Conservation (phyloP, 352 stramenopile species). For the Plasmopara muralis region DNA sequence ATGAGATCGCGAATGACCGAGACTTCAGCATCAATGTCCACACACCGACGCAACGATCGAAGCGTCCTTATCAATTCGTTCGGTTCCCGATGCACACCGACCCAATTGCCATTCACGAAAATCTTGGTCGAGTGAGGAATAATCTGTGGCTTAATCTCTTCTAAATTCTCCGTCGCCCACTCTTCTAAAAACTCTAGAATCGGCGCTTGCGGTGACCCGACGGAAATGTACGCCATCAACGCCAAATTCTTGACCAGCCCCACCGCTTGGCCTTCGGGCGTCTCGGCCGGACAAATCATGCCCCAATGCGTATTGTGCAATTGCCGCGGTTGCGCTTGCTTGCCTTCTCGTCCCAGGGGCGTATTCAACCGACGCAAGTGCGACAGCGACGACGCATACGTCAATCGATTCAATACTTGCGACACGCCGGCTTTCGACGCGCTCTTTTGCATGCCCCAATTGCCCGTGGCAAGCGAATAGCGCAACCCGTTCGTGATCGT, state of each 20-base stretch:
- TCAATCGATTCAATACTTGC: conserved; percentile 99
- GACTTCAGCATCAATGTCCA: conserved; percentile 98
- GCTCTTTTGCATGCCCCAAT: conserved; percentile 96
- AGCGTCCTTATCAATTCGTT: conserved; percentile 95
- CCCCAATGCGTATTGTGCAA: conserved; percentile 99
- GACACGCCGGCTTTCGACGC: conserved; percentile 97
- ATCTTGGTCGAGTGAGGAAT: conserved; percentile 99
- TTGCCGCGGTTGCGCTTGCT: conserved; percentile 98
- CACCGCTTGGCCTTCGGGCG: conserved; percentile 92
- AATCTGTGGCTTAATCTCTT: conserved; percentile 96
- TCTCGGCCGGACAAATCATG: conserved; percentile 98
- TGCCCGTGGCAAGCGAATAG: conserved; percentile 99
- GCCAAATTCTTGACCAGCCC: conserved; percentile 98
- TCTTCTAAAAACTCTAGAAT: conserved; percentile 99
- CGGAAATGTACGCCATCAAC: conserved; percentile 98
- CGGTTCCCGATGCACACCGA: conserved; percentile 97
- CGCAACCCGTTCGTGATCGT: conserved; percentile 98
- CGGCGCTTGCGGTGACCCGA: conserved; percentile 88
- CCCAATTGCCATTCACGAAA: conserved; percentile 99
- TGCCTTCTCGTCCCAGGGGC: conserved; percentile 97
- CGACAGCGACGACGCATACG: conserved; percentile 97
- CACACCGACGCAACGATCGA: conserved; percentile 90
- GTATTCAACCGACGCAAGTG: conserved; percentile 99
- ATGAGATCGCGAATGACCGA: conserved; percentile 97
- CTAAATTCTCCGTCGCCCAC: conserved; percentile 96